phyloP scores from a whole-genome alignment of 2,329 filamentous ascomycete genomes.

The Beauveria asiatica region DNA sequence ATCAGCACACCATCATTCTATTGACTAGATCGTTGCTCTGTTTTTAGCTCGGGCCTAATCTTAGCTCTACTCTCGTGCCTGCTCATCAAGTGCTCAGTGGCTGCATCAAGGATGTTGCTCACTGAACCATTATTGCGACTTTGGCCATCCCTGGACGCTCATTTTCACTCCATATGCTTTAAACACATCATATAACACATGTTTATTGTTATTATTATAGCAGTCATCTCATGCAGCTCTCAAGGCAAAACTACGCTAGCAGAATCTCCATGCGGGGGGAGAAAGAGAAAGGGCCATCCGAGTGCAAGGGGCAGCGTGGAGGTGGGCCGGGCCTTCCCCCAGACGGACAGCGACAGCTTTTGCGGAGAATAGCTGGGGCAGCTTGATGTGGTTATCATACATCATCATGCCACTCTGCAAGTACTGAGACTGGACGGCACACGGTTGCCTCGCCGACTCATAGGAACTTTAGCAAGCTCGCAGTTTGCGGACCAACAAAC shows the following conservation, averaged over 20 bases:
- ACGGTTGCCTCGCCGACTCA: not conserved
- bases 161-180: not conserved
- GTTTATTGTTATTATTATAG: not conserved
- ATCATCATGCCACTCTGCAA: not conserved
- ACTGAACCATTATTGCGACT: not conserved
- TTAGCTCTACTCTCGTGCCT: not conserved
- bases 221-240: not conserved
- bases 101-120: not conserved
- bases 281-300: not conserved
- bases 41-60: not conserved
- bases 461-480: not conserved
- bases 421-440: not conserved
- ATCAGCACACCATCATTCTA: not conserved
- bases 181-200: not conserved
- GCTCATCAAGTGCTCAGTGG: not conserved
- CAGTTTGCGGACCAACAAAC: not conserved
- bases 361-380: not conserved
- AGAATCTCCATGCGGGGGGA: not conserved
- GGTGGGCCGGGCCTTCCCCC: not conserved
- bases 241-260: not conserved
- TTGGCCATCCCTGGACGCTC: not conserved
- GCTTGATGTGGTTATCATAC: not conserved
- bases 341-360: slow-evolving; percentile 3
- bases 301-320: not conserved
- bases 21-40: not conserved